These are phyloP conservation scores for Penicillium fuscoglaucum DNA, from an alignment of 2,329 filamentous ascomycete genomes.

Conservation along the genomic window DNA sequence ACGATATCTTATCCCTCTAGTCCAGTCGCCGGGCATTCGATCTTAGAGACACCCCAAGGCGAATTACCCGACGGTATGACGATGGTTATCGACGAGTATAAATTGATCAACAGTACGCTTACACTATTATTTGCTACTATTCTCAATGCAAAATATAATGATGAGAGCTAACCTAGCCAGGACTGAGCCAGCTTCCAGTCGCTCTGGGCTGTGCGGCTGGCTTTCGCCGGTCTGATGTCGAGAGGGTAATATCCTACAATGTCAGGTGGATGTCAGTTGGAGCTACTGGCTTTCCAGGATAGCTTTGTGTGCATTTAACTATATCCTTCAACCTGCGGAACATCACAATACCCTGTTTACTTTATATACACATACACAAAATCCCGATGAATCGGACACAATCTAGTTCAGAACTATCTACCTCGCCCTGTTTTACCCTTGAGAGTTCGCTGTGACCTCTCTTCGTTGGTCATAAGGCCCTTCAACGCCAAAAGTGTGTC, in stretches of 20 bases:
- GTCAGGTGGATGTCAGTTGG: neutral
- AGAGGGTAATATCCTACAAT: conserved; percentile 12
- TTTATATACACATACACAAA: neutral
- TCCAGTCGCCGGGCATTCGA: neutral
- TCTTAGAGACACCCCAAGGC: neutral
- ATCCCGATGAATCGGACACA: neutral
- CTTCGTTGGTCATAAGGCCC: neutral
- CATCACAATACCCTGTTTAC: neutral
- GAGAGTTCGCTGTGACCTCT: neutral
- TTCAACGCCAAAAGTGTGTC: neutral
- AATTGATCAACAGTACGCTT: neutral
- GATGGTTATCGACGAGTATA: conserved; percentile 5
- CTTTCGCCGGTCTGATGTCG: conserved; percentile 18
- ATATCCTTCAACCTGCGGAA: neutral
- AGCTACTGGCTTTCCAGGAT: neutral
- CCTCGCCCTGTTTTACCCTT: neutral
- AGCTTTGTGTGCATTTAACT: neutral
- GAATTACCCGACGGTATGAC: neutral
- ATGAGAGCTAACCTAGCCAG: conserved; percentile 3
- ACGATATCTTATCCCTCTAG: neutral
- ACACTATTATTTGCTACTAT: neutral
- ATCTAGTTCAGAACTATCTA: neutral
- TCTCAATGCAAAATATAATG: neutral
- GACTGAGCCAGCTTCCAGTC: conserved; percentile 10
- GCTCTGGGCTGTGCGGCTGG: conserved; percentile 18